Percentiles rank a stretch among this genome's conserved stretches.
These are phyloP conservation scores for Ogataea polymorpha DNA, from an alignment of 805 yeast genomes.

Conservation along the genomic window DNA sequence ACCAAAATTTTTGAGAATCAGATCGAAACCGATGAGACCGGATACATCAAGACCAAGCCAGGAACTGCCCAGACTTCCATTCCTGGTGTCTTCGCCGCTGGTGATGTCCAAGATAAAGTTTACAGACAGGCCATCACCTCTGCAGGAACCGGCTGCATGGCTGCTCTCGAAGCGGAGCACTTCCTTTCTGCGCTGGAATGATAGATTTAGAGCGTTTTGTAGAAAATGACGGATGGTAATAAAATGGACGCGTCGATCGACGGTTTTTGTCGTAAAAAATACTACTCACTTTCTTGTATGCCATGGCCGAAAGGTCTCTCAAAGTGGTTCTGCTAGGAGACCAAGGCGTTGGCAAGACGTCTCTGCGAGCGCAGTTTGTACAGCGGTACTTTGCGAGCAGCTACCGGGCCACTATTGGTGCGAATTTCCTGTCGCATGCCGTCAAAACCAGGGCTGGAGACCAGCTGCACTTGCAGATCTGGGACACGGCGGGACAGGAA, in stretches of 20 bases:
- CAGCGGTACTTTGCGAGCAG: slow-evolving; percentile 54
- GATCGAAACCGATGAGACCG: slow-evolving; percentile 79
- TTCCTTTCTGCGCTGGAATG: slow-evolving; percentile 56
- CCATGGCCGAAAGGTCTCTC: slow-evolving; percentile 22
- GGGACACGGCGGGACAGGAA: slow-evolving; percentile 98
- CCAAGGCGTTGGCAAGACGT: slow-evolving; percentile 59
- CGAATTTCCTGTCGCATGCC: slow-evolving; percentile 50
- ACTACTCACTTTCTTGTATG: not conserved
- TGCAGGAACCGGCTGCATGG: slow-evolving; percentile 99
- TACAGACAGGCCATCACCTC: slow-evolving; percentile 99
- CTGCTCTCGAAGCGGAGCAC: slow-evolving; percentile 93
- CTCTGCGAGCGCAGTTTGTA: slow-evolving; percentile 51
- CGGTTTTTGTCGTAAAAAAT: not conserved
- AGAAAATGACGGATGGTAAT: not conserved
- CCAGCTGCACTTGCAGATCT: slow-evolving; percentile 49
- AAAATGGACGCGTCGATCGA: slow-evolving; percentile 5
- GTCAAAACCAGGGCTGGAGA: slow-evolving; percentile 20
- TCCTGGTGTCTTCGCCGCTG: slow-evolving; percentile 95
- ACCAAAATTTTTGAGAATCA: slow-evolving; percentile 76
- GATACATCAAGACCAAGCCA: slow-evolving; percentile 86
- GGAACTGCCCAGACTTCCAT: slow-evolving; percentile 86
- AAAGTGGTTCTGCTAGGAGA: slow-evolving; percentile 58
- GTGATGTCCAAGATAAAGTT: slow-evolving; percentile 95
- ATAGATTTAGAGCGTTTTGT: slow-evolving; percentile 2
- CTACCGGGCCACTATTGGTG: slow-evolving; percentile 58